These are phyloP conservation scores for Mesotaenium endlicherianum DNA, from an alignment of 139 green algal species.

Conservation along the genomic window DNA sequence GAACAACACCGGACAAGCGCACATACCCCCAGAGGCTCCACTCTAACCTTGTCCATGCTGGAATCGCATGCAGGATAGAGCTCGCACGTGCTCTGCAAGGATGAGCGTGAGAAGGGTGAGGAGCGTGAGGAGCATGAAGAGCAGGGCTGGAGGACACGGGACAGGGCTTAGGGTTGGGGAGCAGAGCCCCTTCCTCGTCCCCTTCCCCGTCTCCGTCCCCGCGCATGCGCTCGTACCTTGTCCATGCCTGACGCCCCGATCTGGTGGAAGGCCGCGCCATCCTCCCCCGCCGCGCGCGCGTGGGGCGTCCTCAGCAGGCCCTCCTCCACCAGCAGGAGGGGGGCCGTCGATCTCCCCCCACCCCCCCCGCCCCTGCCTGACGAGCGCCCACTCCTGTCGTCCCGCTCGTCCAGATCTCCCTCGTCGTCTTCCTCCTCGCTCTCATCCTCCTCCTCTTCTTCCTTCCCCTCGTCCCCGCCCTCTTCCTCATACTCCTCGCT, in stretches of 20 bases:
- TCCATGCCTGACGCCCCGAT: neutral
- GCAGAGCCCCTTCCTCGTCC: neutral
- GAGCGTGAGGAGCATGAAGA: neutral
- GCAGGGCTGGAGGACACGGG: neutral
- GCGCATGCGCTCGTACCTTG: neutral
- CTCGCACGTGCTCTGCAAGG: too few relatives aligned
- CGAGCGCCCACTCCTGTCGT: neutral
- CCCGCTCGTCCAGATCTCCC: neutral
- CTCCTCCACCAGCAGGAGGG: neutral
- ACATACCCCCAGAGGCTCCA: too few relatives aligned
- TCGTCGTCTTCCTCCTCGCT: slow-evolving; percentile 11
- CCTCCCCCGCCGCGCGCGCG: neutral
- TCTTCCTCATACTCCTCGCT: neutral
- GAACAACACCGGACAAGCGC: too few relatives aligned
- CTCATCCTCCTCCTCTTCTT: slow-evolving; percentile 7
- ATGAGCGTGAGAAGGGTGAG: neutral
- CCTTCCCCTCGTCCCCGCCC: neutral
- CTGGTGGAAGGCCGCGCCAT: neutral
- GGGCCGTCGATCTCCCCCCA: too few relatives aligned
- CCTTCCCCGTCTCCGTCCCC: neutral
- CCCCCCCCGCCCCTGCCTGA: too few relatives aligned
- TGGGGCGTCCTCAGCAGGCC: neutral
- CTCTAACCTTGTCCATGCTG: too few relatives aligned
- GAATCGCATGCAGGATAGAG: too few relatives aligned
- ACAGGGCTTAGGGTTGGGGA: neutral